Evolutionary conservation across 192 early-diverging fungal genomes (phyloP), one percentile per base, ranked within the genome.

Genomic region (Podila clonocystis): DNA sequence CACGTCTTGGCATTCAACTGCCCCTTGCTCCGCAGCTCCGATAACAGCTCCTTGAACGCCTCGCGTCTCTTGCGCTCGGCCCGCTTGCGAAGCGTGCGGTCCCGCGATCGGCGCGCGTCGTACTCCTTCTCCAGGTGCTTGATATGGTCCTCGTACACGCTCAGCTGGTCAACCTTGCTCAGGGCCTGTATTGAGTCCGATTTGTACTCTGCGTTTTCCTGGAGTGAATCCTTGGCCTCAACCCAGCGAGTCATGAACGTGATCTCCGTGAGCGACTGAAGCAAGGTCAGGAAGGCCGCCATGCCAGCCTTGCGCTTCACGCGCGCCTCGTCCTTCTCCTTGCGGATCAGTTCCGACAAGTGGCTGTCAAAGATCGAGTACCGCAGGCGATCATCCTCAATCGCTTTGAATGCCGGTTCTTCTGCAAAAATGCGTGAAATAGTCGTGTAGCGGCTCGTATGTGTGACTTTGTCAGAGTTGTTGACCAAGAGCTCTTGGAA

Each of bases 91-190:
- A 63, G 65, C 15, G 84, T 70, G 28, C 75, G 66, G 24, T 85
- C 82, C 26, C 70, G 76, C 29, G 7, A 64, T 11, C 87, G 84
- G 60, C 84, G 76, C 58, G 91, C 85, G 33, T 85, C 82, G 48
- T 85, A 82, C 38, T 91, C 89, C 4, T 76, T 68, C 63, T 97
- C 94, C 33, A 91, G 85, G 2, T 68, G 71, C 61, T 90, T 89
- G 61, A 93, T 91, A 63, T 94, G 92, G 9, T 92, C 89, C 62
- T 97, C 95, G 88, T 91, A 99, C 0, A 91, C 91, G 8, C 90
- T 84, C 59, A 98, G 83, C 65, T 95, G 90, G 71, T 98, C 97
- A 28, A 94, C 83, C 68, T 93, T 86, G 59, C 92, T 94, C 87
- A 99, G 88, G 7, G 89, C 88, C 49, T 89, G 86, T 34, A 94